Conservation (phyloP, 2,329 filamentous ascomycete species). For the Colletotrichum melonis region DNA sequence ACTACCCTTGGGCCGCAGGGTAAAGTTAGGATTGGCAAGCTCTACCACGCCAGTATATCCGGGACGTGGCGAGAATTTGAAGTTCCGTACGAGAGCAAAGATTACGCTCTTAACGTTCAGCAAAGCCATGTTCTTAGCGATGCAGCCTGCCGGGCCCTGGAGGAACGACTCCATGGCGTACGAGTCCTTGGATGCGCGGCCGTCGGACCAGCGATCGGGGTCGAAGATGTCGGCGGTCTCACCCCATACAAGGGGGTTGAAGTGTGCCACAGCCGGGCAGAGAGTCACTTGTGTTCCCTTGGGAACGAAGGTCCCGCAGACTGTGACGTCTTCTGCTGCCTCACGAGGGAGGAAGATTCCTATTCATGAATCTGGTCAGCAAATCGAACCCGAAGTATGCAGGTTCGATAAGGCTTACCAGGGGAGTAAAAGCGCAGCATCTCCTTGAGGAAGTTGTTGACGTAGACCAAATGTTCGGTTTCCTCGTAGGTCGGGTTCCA, state of each 20-base stretch:
- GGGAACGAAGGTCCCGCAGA: conserved; percentile 42
- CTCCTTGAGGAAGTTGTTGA: conserved; percentile 52
- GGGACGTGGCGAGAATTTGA: conserved; percentile 19
- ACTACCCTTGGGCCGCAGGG: conserved; percentile 30
- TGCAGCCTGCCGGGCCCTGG: conserved; percentile 34
- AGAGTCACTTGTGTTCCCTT: conserved; percentile 44
- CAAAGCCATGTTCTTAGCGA: conserved; percentile 35
- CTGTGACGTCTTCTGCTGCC: conserved; percentile 40
- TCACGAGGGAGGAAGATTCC: conserved; percentile 41
- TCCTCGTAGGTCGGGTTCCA: conserved; percentile 51
- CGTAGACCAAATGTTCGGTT: conserved; percentile 57
- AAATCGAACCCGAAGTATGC: not conserved
- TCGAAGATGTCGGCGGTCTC: conserved; percentile 41
- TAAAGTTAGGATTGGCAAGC: conserved; percentile 35
- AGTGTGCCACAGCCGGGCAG: conserved; percentile 41
- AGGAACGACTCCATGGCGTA: conserved; percentile 44
- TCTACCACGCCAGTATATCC: conserved; percentile 14
- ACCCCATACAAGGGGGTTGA: conserved; percentile 44
- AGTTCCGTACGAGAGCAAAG: conserved; percentile 23
- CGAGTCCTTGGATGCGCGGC: conserved; percentile 36
- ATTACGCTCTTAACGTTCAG: conserved; percentile 35
- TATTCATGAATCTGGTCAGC: not conserved
- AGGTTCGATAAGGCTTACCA: not conserved
- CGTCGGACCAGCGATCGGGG: conserved; percentile 44
- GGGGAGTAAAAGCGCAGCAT: conserved; percentile 50